Base-by-base conservation (phyloP, 2,329 filamentous ascomycete genomes). In the Venturia nashicola region DNA sequence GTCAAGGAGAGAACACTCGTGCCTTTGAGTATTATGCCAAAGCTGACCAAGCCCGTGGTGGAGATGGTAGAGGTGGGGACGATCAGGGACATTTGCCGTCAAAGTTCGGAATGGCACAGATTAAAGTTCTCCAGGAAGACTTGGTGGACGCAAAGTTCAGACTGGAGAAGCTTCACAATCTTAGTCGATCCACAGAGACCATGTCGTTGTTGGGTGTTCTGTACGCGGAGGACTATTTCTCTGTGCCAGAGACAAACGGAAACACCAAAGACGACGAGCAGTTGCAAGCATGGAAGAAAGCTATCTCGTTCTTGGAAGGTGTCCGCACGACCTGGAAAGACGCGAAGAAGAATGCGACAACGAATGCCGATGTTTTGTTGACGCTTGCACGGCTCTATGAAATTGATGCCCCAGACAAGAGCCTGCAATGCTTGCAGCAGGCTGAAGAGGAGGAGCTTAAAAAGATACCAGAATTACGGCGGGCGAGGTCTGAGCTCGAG, bases 381-480 rank as follows among this genome's bases (percentile, higher is more conserved):
- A 97, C 97, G 68, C 83, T 99, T 44, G 90, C 94, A 27, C 86
- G 93, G 32, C 82, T 99, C 0, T 97, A 97, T 72, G 95, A 99
- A 76, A 80, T 76, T 3, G 89, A 93, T 5, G 82, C 87, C 32
- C 90, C 94, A 0, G 92, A 97, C 34, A 96, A 94, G 77, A 94
- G 92, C 64, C 80, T 97, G 64, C 89, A 94, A 72, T 97, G 93
- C 71, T 82, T 99, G 48, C 86, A 90, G 68, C 91, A 97, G 71
- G 91, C 97, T 6, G 93, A 97, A 74, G 86, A 96, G 73, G 83
- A 97, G 69, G 92, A 97, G 72, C 75, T 96, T 23, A 88, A 90
- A 51, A 88, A 89, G 67, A 84, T 96, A 51, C 46, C 20, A 51
- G 46, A 27, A 51, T 83, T 86, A 0, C 81, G 87, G 20, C 85